A percentile compares a stretch with the other conserved stretches of the same genome.
phyloP scores from a whole-genome alignment of 257 asterid species.

The Scutellaria minor region DNA sequence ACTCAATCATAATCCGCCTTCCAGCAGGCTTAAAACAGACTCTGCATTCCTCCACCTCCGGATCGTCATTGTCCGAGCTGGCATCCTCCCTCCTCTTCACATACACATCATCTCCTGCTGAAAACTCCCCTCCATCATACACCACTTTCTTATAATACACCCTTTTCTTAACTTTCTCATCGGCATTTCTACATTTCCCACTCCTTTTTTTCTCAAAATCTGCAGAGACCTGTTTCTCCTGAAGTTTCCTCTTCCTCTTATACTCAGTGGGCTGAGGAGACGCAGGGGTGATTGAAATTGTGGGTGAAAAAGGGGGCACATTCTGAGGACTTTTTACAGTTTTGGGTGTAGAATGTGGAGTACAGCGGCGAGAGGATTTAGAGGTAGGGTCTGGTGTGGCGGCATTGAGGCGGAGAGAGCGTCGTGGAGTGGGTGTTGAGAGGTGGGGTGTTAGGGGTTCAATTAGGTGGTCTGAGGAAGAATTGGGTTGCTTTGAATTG shows the following conservation, averaged over 20 bases:
- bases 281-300: constrained; percentile 45
- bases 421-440: constrained; percentile 52
- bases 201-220: constrained; percentile 41
- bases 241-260: constrained; percentile 54
- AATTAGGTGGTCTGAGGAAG: constrained; percentile 39
- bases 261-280: constrained; percentile 61
- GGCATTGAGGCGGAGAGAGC: constrained; percentile 64
- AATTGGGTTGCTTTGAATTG: constrained; percentile 34
- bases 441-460: constrained; percentile 62
- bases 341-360: constrained; percentile 27
- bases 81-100: constrained; percentile 79
- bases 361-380: constrained; percentile 3
- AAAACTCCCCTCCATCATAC: constrained; percentile 75
- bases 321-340: constrained; percentile 18
- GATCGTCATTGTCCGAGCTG: constrained; percentile 69
- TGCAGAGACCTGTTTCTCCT: constrained; percentile 24
- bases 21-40: constrained; percentile 82
- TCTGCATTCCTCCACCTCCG: constrained; percentile 83
- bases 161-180: constrained; percentile 44
- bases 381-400: constrained; percentile 33
- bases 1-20: constrained; percentile 72
- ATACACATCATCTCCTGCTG: constrained; percentile 77
- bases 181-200: constrained; percentile 17
- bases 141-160: constrained; percentile 70
- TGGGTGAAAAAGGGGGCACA: constrained; percentile 36